Evolutionary conservation across 1,139 yeast species (phyloP).

Genomic region (Arxiozyma slooffiae): DNA sequence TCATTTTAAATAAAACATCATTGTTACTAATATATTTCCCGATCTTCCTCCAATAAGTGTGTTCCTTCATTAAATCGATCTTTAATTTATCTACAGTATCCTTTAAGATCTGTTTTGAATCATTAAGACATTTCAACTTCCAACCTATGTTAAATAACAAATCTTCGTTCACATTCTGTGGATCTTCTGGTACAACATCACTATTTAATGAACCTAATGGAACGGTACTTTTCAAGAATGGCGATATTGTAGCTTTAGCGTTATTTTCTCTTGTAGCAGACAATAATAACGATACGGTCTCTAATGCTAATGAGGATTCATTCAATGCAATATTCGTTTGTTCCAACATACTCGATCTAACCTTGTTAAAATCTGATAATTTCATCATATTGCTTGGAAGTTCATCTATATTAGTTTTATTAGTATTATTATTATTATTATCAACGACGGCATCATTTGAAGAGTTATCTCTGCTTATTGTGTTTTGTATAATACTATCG

Average conservation of each 20-base stretch:
- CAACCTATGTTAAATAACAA: conserved; percentile 43
- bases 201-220: conserved; percentile 75
- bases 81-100: conserved; percentile 44
- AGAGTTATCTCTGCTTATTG: not conserved
- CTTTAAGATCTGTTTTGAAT: conserved; percentile 44
- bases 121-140: conserved; percentile 63
- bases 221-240: conserved; percentile 66
- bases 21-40: conserved; percentile 40
- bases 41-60: conserved; percentile 59
- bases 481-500: not conserved
- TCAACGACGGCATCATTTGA: not conserved
- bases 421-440: not conserved
- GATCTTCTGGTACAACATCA: conserved; percentile 38
- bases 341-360: conserved; percentile 47
- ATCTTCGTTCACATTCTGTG: conserved; percentile 5
- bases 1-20: conserved; percentile 64
- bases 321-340: conserved; percentile 64
- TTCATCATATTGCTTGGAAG: not conserved
- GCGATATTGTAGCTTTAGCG: conserved; percentile 81
- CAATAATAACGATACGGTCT: conserved; percentile 72
- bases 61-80: conserved; percentile 52
- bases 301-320: conserved; percentile 80
- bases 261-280: conserved; percentile 79
- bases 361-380: conserved; percentile 22
- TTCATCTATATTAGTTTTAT: not conserved